phyloP scores from a whole-genome alignment of 176 grass and related monocot species.

The Phoenix dactylifera region DNA sequence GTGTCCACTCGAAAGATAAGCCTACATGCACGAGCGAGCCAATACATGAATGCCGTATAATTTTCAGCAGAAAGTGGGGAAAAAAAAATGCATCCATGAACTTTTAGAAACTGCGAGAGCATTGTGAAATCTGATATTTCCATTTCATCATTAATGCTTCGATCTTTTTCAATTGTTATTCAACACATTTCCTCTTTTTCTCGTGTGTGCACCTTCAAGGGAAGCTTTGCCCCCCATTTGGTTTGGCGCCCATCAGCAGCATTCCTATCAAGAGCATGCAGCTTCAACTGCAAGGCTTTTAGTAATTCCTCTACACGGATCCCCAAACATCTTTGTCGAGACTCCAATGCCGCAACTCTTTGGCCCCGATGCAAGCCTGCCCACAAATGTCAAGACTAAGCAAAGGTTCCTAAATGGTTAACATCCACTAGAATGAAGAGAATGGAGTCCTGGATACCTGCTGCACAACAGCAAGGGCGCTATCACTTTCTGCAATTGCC shows the following conservation, averaged over 20 bases:
- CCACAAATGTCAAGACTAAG: conserved; percentile 1
- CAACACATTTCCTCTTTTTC: too few relatives aligned
- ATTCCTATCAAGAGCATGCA: conserved; percentile 56
- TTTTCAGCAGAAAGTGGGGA: too few relatives aligned
- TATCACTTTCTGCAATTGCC: conserved; percentile 66
- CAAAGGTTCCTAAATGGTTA: background rate
- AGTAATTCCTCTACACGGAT: conserved; percentile 64
- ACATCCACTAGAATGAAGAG: conserved; percentile 1
- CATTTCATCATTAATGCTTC: too few relatives aligned
- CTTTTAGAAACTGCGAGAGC: too few relatives aligned
- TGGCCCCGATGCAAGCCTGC: conserved; percentile 70
- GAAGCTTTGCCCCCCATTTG: too few relatives aligned
- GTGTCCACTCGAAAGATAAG: too few relatives aligned
- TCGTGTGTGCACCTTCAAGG: too few relatives aligned
- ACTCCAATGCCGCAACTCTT: conserved; percentile 59
- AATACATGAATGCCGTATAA: too few relatives aligned
- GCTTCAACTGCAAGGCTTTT: conserved; percentile 92
- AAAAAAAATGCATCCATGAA: too few relatives aligned
- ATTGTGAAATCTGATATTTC: too few relatives aligned
- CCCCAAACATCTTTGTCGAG: conserved; percentile 61
- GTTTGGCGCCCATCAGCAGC: background rate
- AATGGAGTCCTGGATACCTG: conserved; percentile 34
- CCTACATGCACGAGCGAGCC: too few relatives aligned
- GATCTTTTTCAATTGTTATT: too few relatives aligned
- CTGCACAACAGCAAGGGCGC: conserved; percentile 60